Evolutionary conservation across 805 yeast genomes (phyloP), one percentile per base, ranked within the genome.

Genomic region (Barnettozyma sucrosica): DNA sequence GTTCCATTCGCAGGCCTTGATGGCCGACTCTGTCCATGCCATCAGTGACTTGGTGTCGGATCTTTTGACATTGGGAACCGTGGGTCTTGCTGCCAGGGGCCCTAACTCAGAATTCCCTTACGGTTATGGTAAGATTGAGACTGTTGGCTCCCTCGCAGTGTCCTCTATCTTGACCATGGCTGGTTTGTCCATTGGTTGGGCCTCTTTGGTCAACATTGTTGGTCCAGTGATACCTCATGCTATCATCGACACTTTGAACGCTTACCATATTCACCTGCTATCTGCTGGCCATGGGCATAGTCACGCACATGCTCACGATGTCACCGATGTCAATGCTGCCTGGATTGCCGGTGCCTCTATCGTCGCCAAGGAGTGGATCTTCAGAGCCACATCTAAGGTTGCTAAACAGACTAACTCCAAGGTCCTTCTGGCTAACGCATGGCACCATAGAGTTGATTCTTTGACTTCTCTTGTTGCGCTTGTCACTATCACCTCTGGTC

Each of bases 401-500:
- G 99, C 97, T 1, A 71, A 73, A 43, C 71, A 76, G 51, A 77
- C 88, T 25, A 85, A 87, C 61, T 89, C 97, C 0, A 88, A 89
- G 52, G 98, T 93, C 4, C 73, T 93, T 42, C 81, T 88, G 43
- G 99, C 99, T 4, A 93, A 93, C 62, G 99, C 99, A 3, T 93
- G 99, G 98, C 99, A 93, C 65, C 99, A 93, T 63, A 76, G 99
- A 53, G 93, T 92, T 10, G 99, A 93, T 62, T 85, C 96, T 1
- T 65, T 93, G 56, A 95, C 98, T 1, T 88, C 97, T 0, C 73
- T 85, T 20, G 98, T 92, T 7, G 97, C 98, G 0, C 75, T 92
- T 19, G 76, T 81, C 4, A 89, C 98, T 1, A 93, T 93, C 44
- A 77, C 95, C 0, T 82, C 90, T 2, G 95, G 97, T 30, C 83